Evolutionary conservation across 1,284 basidiomycete genomes (phyloP).

Genomic region (Ceratobasidium sp.): DNA sequence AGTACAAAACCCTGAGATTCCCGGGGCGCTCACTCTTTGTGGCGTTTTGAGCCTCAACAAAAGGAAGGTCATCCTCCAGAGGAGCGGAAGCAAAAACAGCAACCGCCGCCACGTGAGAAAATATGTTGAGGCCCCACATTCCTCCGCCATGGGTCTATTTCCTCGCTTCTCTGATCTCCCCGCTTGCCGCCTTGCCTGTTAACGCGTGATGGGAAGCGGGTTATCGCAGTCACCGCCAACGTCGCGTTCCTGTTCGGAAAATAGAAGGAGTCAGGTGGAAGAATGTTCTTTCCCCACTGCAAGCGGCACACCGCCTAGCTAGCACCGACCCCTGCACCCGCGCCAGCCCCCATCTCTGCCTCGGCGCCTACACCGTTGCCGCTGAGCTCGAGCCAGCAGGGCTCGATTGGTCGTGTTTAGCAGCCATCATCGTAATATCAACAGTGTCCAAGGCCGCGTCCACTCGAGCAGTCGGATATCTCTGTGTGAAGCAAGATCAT

Average conservation of each 20-base stretch:
- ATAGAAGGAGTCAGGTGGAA: slow-evolving; percentile 70
- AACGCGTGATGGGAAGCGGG: too few relatives aligned
- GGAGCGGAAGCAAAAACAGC: background rate
- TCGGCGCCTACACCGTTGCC: slow-evolving; percentile 65
- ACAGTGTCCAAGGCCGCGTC: slow-evolving; percentile 51
- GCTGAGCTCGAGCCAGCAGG: slow-evolving; percentile 61
- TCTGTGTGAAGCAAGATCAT: too few relatives aligned
- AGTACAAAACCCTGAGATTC: too few relatives aligned
- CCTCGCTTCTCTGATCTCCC: too few relatives aligned
- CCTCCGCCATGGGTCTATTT: background rate
- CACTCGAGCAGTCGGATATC: background rate
- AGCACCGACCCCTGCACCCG: slow-evolving; percentile 60
- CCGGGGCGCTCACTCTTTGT: background rate
- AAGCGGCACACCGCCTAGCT: slow-evolving; percentile 71
- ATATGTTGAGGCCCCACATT: slow-evolving; percentile 13
- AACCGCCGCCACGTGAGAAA: slow-evolving; percentile 12
- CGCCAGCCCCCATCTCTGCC: slow-evolving; percentile 69
- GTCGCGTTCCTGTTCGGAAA: slow-evolving; percentile 70
- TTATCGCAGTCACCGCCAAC: background rate
- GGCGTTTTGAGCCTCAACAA: background rate
- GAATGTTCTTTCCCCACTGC: slow-evolving; percentile 74
- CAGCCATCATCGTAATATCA: slow-evolving; percentile 61
- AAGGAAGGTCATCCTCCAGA: too few relatives aligned
- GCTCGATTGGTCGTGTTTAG: slow-evolving; percentile 34
- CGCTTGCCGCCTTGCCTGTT: background rate